phyloP scores from a whole-genome alignment of 2,329 filamentous ascomycete species.

The Purpureocillium lavendulum region DNA sequence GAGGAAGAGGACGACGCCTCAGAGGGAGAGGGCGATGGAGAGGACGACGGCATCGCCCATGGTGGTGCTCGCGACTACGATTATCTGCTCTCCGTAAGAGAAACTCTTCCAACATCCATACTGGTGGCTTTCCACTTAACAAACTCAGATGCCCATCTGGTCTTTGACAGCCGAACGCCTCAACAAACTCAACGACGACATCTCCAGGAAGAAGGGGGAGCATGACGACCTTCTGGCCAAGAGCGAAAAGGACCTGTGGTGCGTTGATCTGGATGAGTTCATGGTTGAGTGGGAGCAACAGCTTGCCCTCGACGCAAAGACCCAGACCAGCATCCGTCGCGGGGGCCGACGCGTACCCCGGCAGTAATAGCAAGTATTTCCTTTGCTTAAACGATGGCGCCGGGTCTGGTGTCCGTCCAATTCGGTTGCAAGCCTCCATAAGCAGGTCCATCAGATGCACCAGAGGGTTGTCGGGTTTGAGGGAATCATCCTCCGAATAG shows the following conservation, averaged over 20 bases:
- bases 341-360: conserved; percentile 73
- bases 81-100: conserved; percentile 81
- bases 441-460: too few relatives aligned
- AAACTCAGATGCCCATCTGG: conserved; percentile 93
- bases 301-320: conserved; percentile 67
- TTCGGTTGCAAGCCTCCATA: too few relatives aligned
- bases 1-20: conserved; percentile 39
- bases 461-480: too few relatives aligned
- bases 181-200: conserved; percentile 76
- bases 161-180: conserved; percentile 90
- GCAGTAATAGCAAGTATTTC: too few relatives aligned
- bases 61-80: conserved; percentile 77
- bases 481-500: too few relatives aligned
- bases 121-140: too few relatives aligned
- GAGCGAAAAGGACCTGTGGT: conserved; percentile 93
- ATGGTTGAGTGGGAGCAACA: conserved; percentile 77
- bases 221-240: conserved; percentile 71
- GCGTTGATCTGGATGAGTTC: conserved; percentile 77
- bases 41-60: conserved; percentile 36
- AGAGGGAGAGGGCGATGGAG: conserved; percentile 48
- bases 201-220: conserved; percentile 79
- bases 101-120: too few relatives aligned
- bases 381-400: too few relatives aligned
- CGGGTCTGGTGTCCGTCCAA: too few relatives aligned
- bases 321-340: conserved; percentile 63